Evolutionary conservation across 2,329 filamentous ascomycete species (phyloP), one percentile per base, ranked within the genome.

Genomic region (Microcyclospora tardicrescens): DNA sequence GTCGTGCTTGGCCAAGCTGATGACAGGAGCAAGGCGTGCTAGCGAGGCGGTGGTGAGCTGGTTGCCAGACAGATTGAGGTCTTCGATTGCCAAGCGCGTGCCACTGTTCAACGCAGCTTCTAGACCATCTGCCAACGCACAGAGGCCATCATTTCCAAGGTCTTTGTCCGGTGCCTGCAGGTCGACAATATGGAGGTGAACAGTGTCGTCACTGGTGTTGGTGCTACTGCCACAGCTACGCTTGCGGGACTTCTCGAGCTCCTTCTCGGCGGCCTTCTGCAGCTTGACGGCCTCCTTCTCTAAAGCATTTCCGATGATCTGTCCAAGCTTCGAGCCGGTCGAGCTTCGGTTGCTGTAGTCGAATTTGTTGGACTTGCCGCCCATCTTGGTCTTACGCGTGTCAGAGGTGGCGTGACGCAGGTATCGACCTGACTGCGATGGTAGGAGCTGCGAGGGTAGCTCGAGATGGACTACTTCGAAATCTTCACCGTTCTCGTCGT

Each of bases 21-120:
- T 57, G 28, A 68, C 54, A 14, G 55, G 50, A 2, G 61, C 61
- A 3, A 72, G 56, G 33, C 56, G 56, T 8, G 49, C 51, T 13
- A 72, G 57, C 3, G 63, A 60, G 6, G 45, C 41, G 5, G 60
- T 55, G 0, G 64, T 69, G 24, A 72, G 56, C 9, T 46, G 42
- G 45, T 71, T 72, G 19, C 57, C 58, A 30, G 57, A 57, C 4
- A 72, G 50, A 42, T 65, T 62, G 15, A 72, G 50, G 41, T 68
- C 66, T 28, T 66, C 63, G 10, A 72, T 52, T 6, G 50, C 47
- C 5, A 35, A 38, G 35, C 36, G 40, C 15, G 54, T 59, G 38
- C 52, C 53, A 32, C 53, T 59, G 16, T 50, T 43, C 38, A 69
- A 52, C 8, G 63, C 65, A 14, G 53, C 45, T 13, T 61, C 46